Conservation (phyloP, 495 filamentous ascomycete species). For the Staphylotrichum longicolle region DNA sequence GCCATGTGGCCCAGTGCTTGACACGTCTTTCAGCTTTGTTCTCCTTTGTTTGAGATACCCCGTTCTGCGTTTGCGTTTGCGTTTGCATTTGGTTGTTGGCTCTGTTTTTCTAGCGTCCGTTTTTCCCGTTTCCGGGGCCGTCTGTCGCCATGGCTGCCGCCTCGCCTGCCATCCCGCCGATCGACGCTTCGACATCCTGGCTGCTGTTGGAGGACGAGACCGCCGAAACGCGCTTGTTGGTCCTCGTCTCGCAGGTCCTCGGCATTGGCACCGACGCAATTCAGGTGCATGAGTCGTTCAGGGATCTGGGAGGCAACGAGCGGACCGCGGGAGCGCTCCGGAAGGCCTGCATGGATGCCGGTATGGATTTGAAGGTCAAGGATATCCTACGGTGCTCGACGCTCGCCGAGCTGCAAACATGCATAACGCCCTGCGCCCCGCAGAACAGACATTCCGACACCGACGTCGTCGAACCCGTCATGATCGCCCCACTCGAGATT, state of each 20-base stretch:
- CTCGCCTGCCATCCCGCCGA: conserved; percentile 17
- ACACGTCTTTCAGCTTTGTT: conserved; percentile 21
- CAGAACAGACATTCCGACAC: conserved; percentile 15
- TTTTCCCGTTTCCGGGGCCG: conserved; percentile 10
- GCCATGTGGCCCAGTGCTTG: conserved; percentile 32
- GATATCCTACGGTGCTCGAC: conserved; percentile 45
- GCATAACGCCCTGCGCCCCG: conserved; percentile 30
- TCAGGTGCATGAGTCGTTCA: conserved; percentile 38
- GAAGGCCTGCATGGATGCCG: conserved; percentile 36
- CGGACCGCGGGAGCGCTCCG: conserved; percentile 36
- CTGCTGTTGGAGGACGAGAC: conserved; percentile 31
- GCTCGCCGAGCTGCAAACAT: conserved; percentile 41
- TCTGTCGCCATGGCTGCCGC: conserved; percentile 25
- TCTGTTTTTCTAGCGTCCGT: conserved; percentile 8
- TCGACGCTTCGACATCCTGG: conserved; percentile 35
- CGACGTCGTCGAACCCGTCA: conserved; percentile 25
- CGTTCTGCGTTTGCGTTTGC: conserved; percentile 7
- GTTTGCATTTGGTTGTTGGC: conserved; percentile 6
- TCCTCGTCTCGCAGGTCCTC: conserved; percentile 36
- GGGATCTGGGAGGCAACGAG: conserved; percentile 42
- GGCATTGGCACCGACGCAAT: conserved; percentile 27
- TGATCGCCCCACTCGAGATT: conserved; percentile 24
- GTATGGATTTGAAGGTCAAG: conserved; percentile 37
- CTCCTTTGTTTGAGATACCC: conserved; percentile 31
- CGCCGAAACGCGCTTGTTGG: conserved; percentile 33